Base-by-base conservation (phyloP, 176 grass and related monocot species). In the Tillandsia leiboldiana region DNA sequence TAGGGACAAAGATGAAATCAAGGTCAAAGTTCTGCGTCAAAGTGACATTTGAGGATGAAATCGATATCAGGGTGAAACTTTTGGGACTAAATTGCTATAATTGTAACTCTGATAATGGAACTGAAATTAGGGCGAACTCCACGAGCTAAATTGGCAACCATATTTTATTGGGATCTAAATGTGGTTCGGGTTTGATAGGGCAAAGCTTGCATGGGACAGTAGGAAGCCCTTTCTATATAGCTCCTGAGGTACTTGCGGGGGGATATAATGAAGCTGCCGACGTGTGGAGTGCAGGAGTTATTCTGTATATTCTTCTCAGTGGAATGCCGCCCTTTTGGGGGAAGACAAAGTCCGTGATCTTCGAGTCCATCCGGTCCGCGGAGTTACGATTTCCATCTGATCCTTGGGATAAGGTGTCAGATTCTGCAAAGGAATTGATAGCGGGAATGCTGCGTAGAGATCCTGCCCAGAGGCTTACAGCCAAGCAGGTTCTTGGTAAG, bases 221-320 rank as follows among this genome's bases (percentile, higher is more conserved):
- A 64, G 89, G 94, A 51, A 99, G 89, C 63, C 89, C 94, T 1
- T 99, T 99, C 66, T 99, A 99, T 75, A 99, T 93, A 58, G 89
- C 94, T 4, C 94, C 94, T 11, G 94, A 99, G 80, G 94, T 99
- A 26, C 86, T 99, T 1, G 70, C 94, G 2, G 84, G 94, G 49
- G 87, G 89, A 12, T 99, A 99, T 75, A 93, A 87, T 18, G 89
- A 99, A 70, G 84, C 86, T 2, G 94, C 94, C 0, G 94, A 99
- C 51, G 84, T 99, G 18, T 99, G 94, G 94, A 92, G 88, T 23
- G 80, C 89, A 0, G 94, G 94, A 28, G 82, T 99, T 23, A 90
- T 99, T 87, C 80, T 99, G 11, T 93, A 99, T 84, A 99, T 99
- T 76, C 89, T 99, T 51, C 75, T 99, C 10, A 99, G 94, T 26